Percentiles rank a stretch among this genome's conserved stretches.
Evolutionary conservation across 352 stramenopile species (phyloP).

Genomic region (Elongisporangium undulatum): DNA sequence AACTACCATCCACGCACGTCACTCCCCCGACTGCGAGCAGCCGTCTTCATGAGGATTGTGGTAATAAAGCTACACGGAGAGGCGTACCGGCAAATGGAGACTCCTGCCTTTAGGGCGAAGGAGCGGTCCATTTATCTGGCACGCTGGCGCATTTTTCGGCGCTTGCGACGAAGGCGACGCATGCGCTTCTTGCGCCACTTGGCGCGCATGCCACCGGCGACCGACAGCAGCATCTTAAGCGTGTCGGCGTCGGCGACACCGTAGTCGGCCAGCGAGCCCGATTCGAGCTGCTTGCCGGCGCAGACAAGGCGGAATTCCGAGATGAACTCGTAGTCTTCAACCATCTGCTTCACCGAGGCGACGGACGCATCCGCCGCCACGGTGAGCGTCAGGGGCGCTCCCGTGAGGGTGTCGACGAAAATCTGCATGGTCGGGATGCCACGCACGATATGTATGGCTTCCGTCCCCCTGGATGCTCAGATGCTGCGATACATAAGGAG

Average conservation of each 20-base stretch:
- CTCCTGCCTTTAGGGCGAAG: background rate
- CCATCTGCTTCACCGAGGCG: slow-evolving; percentile 89
- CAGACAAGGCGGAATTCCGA: slow-evolving; percentile 89
- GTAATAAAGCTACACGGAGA: background rate
- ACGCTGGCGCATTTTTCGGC: slow-evolving; percentile 98
- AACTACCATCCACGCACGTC: background rate
- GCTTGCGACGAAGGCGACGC: slow-evolving; percentile 96
- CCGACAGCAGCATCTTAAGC: slow-evolving; percentile 89
- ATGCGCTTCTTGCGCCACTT: slow-evolving; percentile 99
- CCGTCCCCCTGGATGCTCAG: slow-evolving; percentile 89
- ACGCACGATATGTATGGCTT: slow-evolving; percentile 4
- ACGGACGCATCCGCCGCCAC: slow-evolving; percentile 88
- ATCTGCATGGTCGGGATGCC: slow-evolving; percentile 86
- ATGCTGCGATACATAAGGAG: slow-evolving; percentile 48
- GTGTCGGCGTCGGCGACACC: slow-evolving; percentile 90
- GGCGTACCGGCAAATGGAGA: background rate
- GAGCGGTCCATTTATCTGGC: slow-evolving; percentile 89
- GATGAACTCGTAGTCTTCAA: slow-evolving; percentile 95
- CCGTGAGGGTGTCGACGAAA: slow-evolving; percentile 90
- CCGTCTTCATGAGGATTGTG: background rate
- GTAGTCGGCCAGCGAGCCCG: slow-evolving; percentile 90
- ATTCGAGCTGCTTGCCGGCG: slow-evolving; percentile 73
- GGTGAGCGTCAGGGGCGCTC: slow-evolving; percentile 72
- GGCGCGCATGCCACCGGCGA: slow-evolving; percentile 93
- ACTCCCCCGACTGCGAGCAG: background rate